A percentile compares a stretch with the other conserved stretches of the same genome.
These are phyloP conservation scores for Suillus luteus DNA, from an alignment of 768 basidiomycete genomes.

Conservation along the genomic window DNA sequence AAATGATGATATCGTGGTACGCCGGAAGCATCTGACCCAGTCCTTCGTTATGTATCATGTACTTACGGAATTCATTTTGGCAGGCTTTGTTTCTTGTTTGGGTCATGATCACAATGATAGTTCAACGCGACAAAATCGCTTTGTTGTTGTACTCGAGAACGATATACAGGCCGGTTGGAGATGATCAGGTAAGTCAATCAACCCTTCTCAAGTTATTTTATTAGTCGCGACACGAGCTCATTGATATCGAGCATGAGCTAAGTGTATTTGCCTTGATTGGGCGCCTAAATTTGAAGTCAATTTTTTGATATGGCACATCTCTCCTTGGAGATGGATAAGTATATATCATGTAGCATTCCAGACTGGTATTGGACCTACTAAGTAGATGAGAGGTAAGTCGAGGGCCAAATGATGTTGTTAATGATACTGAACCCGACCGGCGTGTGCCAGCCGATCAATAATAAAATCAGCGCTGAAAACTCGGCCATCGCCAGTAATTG, in stretches of 20 bases:
- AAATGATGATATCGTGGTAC: not conserved
- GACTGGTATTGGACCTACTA: not conserved
- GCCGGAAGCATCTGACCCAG: not conserved
- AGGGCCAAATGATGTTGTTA: not conserved
- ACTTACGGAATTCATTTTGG: not conserved
- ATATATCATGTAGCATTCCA: not conserved
- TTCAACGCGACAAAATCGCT: not conserved
- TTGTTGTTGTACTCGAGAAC: not conserved
- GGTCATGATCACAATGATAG: not conserved
- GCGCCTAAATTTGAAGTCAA: not conserved
- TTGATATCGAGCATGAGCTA: not conserved
- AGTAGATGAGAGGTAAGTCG: not conserved
- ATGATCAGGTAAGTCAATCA: not conserved
- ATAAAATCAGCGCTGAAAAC: conserved; percentile 20
- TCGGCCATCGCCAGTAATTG: conserved; percentile 20
- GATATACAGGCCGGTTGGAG: not conserved
- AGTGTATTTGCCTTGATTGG: not conserved
- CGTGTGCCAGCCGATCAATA: not conserved
- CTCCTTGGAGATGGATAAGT: not conserved
- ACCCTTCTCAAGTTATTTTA: not conserved
- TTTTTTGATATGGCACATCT: not conserved
- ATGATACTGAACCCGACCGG: not conserved
- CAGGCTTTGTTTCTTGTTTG: not conserved
- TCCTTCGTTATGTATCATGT: not conserved
- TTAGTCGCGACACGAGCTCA: not conserved